Conservation (phyloP, 306 rosid genomes). For the Geum urbanum region DNA sequence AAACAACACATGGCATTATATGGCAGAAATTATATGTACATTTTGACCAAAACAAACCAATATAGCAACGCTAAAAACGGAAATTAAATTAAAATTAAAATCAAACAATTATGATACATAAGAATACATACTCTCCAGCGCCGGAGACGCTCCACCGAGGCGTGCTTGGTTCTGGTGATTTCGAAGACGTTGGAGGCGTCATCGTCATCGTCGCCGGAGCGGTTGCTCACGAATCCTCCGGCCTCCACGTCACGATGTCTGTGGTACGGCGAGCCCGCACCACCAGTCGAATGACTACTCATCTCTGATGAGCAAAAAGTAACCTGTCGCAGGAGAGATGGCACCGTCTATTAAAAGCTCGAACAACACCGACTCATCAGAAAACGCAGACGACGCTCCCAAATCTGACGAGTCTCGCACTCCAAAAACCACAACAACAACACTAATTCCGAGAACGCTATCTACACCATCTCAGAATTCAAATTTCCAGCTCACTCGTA, state of each 20-base stretch:
- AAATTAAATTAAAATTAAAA: background rate
- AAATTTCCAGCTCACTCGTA: too few species aligned
- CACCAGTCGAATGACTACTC: constrained; percentile 37
- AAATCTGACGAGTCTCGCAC: background rate
- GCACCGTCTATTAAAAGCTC: constrained; percentile 42
- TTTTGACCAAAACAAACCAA: background rate
- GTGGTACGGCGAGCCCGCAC: constrained; percentile 38
- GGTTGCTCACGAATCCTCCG: constrained; percentile 18
- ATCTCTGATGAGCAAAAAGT: background rate
- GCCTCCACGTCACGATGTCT: constrained; percentile 58
- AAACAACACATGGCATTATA: background rate
- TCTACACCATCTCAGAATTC: too few species aligned
- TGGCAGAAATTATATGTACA: background rate
- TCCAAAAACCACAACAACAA: too few species aligned
- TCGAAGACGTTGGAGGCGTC: constrained; percentile 41
- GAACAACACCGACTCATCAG: background rate
- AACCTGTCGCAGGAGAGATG: constrained; percentile 96
- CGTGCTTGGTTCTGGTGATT: constrained; percentile 73
- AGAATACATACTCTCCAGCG: constrained; percentile 74
- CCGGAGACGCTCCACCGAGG: constrained; percentile 70
- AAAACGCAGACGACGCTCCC: background rate
- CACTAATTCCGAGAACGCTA: too few species aligned
- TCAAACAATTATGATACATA: background rate
- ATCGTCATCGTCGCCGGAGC: constrained; percentile 35
- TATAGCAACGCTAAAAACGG: background rate